Base-by-base conservation (phyloP, 225 moss, liverwort and hornwort species). In the Sphagnum contortum region DNA sequence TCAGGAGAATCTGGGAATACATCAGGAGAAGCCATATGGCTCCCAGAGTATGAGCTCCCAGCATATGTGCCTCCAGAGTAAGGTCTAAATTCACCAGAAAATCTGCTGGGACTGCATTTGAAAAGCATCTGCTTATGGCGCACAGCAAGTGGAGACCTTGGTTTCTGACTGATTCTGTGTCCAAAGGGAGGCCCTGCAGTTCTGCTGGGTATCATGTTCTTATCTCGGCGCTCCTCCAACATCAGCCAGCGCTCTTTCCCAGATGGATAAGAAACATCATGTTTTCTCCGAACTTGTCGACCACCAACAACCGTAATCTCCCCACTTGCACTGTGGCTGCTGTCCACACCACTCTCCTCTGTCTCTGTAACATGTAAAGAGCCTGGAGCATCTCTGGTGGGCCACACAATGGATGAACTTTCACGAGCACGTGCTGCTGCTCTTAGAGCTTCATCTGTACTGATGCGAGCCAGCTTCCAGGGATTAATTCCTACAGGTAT, bases 381-480 rank as follows among this genome's bases (percentile, higher is more conserved):
- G 70, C 75, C 75, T 59, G 77, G 81, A 14, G 62, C 48, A 61
- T 72, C 72, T 54, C 69, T 67, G 54, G 80, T 74, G 48, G 91
- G 86, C n/a, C 78, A 81, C 4, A 81, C 50, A 68, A 75, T 87
- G 12, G 86, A 74, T 14, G 88, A 85, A 49, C 73, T 71, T 60
- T 85, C 91, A 45, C 84, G 80, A 9, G 81, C 90, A 62, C 88
- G 88, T 29, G 82, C 55, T 4, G 82, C 84, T 3, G 88, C 78
- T 71, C 75, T 88, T 12, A 79, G 59, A 48, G 88, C 93, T 63
- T 90, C 88, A 57, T 80, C 81, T 49, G 77, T 50, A 64, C 80
- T 94, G 63, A 94, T 73, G 50, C 88, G 84, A 11, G 94, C 94
- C 69, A 94, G 72, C 69, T 91, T 94, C 91, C 91, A 94, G 50